Evolutionary conservation across 192 early-diverging fungal genomes (phyloP).

Genomic region (Funneliformis geosporum): DNA sequence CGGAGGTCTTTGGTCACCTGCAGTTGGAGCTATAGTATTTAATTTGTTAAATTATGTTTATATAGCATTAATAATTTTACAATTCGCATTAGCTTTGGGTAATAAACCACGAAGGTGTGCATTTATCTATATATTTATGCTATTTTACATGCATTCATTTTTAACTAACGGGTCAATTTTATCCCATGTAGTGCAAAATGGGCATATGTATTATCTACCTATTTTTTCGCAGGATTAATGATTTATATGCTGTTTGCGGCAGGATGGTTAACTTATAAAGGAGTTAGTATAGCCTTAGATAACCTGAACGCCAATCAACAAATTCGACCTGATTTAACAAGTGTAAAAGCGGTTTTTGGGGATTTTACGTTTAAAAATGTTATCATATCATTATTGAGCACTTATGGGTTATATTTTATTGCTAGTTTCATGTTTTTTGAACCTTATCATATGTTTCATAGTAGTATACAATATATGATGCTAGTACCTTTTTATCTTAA

Average conservation of each 20-base stretch:
- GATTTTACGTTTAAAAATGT: slow-evolving; percentile 60
- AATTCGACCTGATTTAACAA: too few relatives aligned
- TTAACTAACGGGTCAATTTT: slow-evolving; percentile 29
- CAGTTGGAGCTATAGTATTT: slow-evolving; percentile 44
- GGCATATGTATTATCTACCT: slow-evolving; percentile 53
- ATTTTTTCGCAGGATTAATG: slow-evolving; percentile 52
- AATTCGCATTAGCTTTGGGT: slow-evolving; percentile 89
- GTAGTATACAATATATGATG: slow-evolving; percentile 71
- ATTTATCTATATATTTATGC: background rate
- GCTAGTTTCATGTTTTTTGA: slow-evolving; percentile 69
- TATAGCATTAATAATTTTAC: slow-evolving; percentile 73
- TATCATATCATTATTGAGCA: slow-evolving; percentile 63
- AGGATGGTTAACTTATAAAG: slow-evolving; percentile 50
- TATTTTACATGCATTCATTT: slow-evolving; percentile 44
- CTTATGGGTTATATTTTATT: slow-evolving; percentile 77
- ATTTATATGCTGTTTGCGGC: slow-evolving; percentile 57
- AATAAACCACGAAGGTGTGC: slow-evolving; percentile 88
- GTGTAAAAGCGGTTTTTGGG: slow-evolving; percentile 35
- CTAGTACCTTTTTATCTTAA: slow-evolving; percentile 80
- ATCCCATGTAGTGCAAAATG: slow-evolving; percentile 46
- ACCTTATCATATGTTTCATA: slow-evolving; percentile 79
- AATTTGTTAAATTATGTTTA: slow-evolving; percentile 58
- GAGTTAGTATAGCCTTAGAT: slow-evolving; percentile 33
- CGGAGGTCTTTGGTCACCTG: slow-evolving; percentile 46
- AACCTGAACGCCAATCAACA: background rate